Conservation (phyloP, 2,329 filamentous ascomycete species). For the Aspergillus latus region DNA sequence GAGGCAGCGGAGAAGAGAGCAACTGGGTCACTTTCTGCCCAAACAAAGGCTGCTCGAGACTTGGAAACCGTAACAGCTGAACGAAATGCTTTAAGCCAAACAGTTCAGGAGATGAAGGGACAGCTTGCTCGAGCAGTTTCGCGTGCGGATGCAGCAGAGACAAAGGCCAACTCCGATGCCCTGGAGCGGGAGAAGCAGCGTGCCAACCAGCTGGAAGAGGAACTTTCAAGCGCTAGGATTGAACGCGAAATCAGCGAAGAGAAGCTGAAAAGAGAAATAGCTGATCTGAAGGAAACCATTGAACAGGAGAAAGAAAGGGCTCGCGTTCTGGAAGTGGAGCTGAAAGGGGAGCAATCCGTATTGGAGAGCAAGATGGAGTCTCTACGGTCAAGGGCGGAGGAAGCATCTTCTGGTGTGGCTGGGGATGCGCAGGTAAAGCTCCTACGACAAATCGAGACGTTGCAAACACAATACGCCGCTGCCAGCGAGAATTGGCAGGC, state of each 20-base stretch:
- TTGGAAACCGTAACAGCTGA: slow-evolving; percentile 64
- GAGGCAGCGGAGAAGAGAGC: slow-evolving; percentile 60
- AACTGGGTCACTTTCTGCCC: slow-evolving; percentile 54
- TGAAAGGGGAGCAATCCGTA: slow-evolving; percentile 72
- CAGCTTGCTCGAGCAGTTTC: slow-evolving; percentile 69
- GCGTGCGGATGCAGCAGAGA: slow-evolving; percentile 65
- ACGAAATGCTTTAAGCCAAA: slow-evolving; percentile 61
- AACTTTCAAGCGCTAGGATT: slow-evolving; percentile 64
- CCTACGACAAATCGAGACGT: slow-evolving; percentile 86
- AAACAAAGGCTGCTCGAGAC: slow-evolving; percentile 56
- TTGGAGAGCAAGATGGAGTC: slow-evolving; percentile 89
- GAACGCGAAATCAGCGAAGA: slow-evolving; percentile 76
- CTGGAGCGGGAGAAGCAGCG: slow-evolving; percentile 64
- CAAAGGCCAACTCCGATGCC: slow-evolving; percentile 65
- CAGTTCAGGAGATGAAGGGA: slow-evolving; percentile 66
- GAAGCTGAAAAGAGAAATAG: slow-evolving; percentile 66
- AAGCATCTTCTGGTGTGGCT: slow-evolving; percentile 77
- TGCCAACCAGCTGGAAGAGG: slow-evolving; percentile 59
- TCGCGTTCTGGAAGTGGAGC: slow-evolving; percentile 68
- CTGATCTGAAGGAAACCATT: slow-evolving; percentile 70
- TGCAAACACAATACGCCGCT: slow-evolving; percentile 92
- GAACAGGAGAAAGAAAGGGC: slow-evolving; percentile 71
- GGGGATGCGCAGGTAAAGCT: slow-evolving; percentile 87
- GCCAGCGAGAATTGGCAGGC: slow-evolving; percentile 98
- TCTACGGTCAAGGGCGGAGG: slow-evolving; percentile 80